Evolutionary conservation across 106 monocot genomes (phyloP).

Genomic region (Platanthera guangdongensis): DNA sequence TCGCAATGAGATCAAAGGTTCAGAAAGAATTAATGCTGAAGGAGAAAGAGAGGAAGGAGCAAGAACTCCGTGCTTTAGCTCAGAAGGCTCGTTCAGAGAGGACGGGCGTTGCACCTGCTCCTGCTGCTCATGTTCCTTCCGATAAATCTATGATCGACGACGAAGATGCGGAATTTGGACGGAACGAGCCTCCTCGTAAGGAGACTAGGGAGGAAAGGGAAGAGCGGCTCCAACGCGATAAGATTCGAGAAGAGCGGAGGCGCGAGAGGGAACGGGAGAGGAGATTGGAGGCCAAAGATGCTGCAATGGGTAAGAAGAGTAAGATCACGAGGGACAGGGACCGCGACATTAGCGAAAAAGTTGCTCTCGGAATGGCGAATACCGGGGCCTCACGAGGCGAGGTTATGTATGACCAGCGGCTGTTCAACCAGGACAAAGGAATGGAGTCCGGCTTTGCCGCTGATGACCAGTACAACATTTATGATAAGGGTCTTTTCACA

Average conservation of each 20-base stretch:
- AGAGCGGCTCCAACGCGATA: slow-evolving; percentile 73
- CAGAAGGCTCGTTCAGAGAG: slow-evolving; percentile 81
- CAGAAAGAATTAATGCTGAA: slow-evolving; percentile 85
- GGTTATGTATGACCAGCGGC: slow-evolving; percentile 91
- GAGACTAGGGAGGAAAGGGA: slow-evolving; percentile 78
- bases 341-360: slow-evolving; percentile 89
- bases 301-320: slow-evolving; percentile 87
- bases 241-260: slow-evolving; percentile 76
- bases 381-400: slow-evolving; percentile 68
- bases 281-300: slow-evolving; percentile 77
- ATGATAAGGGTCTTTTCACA: slow-evolving; percentile 88
- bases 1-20: slow-evolving; percentile 90
- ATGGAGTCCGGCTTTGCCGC: slow-evolving; percentile 92
- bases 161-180: slow-evolving; percentile 30
- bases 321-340: slow-evolving; percentile 86
- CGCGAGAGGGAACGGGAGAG: slow-evolving; percentile 93
- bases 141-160: slow-evolving; percentile 29
- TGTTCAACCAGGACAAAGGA: slow-evolving; percentile 98
- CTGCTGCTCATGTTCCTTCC: slow-evolving; percentile 25
- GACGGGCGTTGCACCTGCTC: slow-evolving; percentile 68
- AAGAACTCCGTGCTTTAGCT: slow-evolving; percentile 76
- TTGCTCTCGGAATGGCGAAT: slow-evolving; percentile 92
- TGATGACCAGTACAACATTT: slow-evolving; percentile 94
- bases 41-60: slow-evolving; percentile 93
- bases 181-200: slow-evolving; percentile 29